Conservation (phyloP, 1,284 basidiomycete genomes). For the Rhodotorula sp. region DNA sequence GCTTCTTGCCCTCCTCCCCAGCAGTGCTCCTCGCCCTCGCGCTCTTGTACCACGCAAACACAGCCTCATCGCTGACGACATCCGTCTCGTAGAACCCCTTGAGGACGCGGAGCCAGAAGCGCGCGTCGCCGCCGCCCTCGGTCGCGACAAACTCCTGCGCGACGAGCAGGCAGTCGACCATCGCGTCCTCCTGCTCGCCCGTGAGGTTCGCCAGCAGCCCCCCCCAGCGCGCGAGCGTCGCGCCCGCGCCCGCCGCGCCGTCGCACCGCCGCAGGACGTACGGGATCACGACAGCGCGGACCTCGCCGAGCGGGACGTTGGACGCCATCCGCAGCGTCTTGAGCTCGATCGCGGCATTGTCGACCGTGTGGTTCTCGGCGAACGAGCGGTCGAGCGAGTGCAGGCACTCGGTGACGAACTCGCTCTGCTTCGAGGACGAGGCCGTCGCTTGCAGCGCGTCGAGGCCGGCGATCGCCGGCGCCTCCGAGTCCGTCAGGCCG, state of each 20-base stretch:
- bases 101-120: constrained; percentile 51
- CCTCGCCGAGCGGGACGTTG: constrained; percentile 76
- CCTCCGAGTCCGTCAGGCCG: constrained; percentile 20
- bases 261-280: constrained; percentile 68
- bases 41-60: constrained; percentile 52
- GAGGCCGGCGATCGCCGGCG: constrained; percentile 42
- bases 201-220: constrained; percentile 50
- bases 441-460: constrained; percentile 27
- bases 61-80: constrained; percentile 53
- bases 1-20: constrained; percentile 47
- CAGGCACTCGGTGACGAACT: constrained; percentile 74
- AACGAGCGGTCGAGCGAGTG: constrained; percentile 86
- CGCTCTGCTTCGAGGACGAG: constrained; percentile 51
- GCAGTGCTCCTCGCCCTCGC: constrained; percentile 39
- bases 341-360: constrained; percentile 87
- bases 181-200: constrained; percentile 50
- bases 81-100: constrained; percentile 55
- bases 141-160: constrained; percentile 49
- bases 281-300: constrained; percentile 74
- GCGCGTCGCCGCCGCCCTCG: constrained; percentile 30
- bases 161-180: constrained; percentile 47
- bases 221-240: constrained; percentile 51
- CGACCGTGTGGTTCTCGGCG: constrained; percentile 82
- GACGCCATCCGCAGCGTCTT: constrained; percentile 93
- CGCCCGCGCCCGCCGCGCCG: constrained; percentile 30